phyloP scores from a whole-genome alignment of 2,329 filamentous ascomycete species.

The Paecilomyces variotii region DNA sequence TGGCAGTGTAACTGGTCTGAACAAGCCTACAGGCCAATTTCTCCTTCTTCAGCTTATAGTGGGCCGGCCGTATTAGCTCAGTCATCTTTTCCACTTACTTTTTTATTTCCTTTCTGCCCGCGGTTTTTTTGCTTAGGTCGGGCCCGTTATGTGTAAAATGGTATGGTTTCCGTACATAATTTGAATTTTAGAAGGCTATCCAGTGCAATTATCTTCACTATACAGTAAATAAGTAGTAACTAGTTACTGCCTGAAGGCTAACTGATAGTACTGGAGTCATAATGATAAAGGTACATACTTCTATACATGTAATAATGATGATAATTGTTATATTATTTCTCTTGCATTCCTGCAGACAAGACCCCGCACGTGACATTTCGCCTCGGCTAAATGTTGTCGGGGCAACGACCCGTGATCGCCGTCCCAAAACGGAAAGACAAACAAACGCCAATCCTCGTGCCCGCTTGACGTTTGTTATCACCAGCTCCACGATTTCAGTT shows the following conservation, averaged over 20 bases:
- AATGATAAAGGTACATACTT: too few relatives aligned
- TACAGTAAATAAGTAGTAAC: too few relatives aligned
- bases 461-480: conserved; percentile 1
- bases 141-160: not conserved
- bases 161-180: not conserved
- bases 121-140: not conserved
- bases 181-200: not conserved
- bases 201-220: too few relatives aligned
- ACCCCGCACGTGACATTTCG: not conserved
- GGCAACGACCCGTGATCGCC: conserved; percentile 7
- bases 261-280: too few relatives aligned
- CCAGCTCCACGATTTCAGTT: not conserved
- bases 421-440: conserved; percentile 5
- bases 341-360: not conserved
- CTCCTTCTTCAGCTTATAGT: not conserved
- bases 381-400: conserved; percentile 3
- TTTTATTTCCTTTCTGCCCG: not conserved
- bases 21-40: not conserved
- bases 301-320: too few relatives aligned
- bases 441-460: not conserved
- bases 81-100: not conserved
- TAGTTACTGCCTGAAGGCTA: too few relatives aligned
- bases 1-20: not conserved
- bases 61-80: not conserved
- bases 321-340: too few relatives aligned